phyloP scores from a whole-genome alignment of 352 stramenopile genomes.

The Elongisporangium undulatum region DNA sequence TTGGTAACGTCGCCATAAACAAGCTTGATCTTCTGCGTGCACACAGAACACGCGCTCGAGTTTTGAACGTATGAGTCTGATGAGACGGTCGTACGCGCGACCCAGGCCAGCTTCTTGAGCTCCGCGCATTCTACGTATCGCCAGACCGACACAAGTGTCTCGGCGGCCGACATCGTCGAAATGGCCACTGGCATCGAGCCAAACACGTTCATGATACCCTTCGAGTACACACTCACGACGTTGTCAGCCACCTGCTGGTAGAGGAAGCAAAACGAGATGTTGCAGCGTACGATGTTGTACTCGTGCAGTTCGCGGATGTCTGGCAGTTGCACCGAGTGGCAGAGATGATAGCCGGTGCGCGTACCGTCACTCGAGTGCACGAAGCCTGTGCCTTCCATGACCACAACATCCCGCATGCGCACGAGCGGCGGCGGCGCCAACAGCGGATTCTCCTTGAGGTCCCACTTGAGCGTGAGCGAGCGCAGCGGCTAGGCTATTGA shows the following conservation, averaged over 20 bases:
- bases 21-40: constrained; percentile 18
- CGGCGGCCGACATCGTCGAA: background rate
- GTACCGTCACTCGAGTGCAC: constrained; percentile 29
- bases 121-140: background rate
- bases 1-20: background rate
- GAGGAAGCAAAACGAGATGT: constrained; percentile 24
- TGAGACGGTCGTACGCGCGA: background rate
- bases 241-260: constrained; percentile 17
- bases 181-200: background rate
- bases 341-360: constrained; percentile 49
- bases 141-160: constrained; percentile 1
- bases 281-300: constrained; percentile 18
- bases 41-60: constrained; percentile 16
- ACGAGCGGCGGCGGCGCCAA: constrained; percentile 29
- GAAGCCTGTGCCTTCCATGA: constrained; percentile 40
- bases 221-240: constrained; percentile 28
- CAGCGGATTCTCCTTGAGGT: constrained; percentile 34
- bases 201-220: constrained; percentile 22
- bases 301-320: constrained; percentile 13
- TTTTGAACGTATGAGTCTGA: constrained; percentile 2
- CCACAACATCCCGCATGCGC: constrained; percentile 45
- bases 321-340: constrained; percentile 38
- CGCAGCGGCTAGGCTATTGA: constrained; percentile 29
- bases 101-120: background rate
- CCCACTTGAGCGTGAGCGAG: constrained; percentile 41